phyloP scores from a whole-genome alignment of 768 basidiomycete genomes.

The Coprinopsis cinerea region DNA sequence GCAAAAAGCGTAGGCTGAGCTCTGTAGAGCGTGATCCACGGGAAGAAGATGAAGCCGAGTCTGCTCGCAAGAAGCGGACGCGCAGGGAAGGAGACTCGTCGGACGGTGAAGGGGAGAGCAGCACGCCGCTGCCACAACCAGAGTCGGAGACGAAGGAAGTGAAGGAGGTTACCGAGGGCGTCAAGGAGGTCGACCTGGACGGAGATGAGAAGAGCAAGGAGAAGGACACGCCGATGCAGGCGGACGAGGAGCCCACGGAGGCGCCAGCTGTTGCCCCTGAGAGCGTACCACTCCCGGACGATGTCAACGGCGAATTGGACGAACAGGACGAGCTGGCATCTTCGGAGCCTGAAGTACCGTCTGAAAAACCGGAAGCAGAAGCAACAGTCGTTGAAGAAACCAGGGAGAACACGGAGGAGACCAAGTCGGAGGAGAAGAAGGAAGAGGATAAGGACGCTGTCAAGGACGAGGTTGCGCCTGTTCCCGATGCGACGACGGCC shows the following conservation, averaged over 20 bases:
- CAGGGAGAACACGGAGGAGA: no score
- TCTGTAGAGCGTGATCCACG: conserved; percentile 36
- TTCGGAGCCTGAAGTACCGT: no score
- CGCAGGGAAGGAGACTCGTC: conserved; percentile 28
- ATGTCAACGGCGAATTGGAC: conserved; percentile 11
- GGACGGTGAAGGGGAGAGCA: conserved; percentile 21
- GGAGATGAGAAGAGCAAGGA: conserved; percentile 27
- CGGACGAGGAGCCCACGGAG: conserved; percentile 29
- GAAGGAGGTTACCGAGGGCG: conserved; percentile 67
- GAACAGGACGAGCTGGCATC: conserved; percentile 2
- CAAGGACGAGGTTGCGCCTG: no score
- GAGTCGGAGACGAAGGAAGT: conserved; percentile 46
- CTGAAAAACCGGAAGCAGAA: no score
- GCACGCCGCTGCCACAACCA: conserved; percentile 18
- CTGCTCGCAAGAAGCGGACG: conserved; percentile 37
- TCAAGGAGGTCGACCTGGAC: conserved; percentile 61
- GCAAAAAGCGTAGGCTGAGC: conserved; percentile 62
- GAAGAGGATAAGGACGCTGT: no score
- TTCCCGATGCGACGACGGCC: no score
- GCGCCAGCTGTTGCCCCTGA: conserved; percentile 11
- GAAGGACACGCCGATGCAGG: conserved; percentile 5
- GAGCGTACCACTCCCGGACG: conserved; percentile 13
- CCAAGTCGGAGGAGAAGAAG: no score
- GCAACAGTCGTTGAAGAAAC: no score
- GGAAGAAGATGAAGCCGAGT: conserved; percentile 29